Evolutionary conservation across 148 eudicot species (phyloP).

Genomic region (Rhododendron simsii): DNA sequence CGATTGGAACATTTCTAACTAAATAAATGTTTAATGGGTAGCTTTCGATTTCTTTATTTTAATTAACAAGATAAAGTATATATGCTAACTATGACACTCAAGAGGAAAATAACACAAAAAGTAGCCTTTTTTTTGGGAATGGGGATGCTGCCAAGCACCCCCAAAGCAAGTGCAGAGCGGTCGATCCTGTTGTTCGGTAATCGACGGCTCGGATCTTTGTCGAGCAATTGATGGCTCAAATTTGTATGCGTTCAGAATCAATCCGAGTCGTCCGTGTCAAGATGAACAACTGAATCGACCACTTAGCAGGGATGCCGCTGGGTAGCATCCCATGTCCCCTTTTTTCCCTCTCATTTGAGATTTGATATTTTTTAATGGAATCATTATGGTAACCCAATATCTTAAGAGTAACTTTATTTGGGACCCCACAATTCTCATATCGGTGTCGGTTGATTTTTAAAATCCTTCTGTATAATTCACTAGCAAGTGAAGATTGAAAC

Average conservation of each 20-base stretch:
- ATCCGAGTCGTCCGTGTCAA: no score
- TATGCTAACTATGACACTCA: background rate
- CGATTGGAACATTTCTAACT: slow-evolving; percentile 10
- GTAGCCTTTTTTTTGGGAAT: background rate
- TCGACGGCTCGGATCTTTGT: rapidly evolving
- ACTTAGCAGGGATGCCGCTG: no score
- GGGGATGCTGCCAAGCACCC: no score
- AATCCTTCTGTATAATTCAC: background rate
- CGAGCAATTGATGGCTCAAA: no score
- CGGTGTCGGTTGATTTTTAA: background rate
- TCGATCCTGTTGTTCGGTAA: no score
- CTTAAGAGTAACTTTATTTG: background rate
- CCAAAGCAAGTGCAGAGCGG: no score
- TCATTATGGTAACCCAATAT: background rate
- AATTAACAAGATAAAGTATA: background rate
- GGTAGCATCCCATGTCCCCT: no score
- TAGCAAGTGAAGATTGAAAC: background rate
- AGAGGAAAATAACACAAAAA: slow-evolving; percentile 4
- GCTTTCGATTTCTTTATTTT: slow-evolving; percentile 2
- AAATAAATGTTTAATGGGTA: background rate
- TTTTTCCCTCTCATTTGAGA: background rate
- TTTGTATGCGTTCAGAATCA: no score
- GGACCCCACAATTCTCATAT: background rate
- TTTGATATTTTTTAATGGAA: background rate
- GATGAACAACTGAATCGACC: no score